Conservation (phyloP, 2,329 filamentous ascomycete species). For the Alternaria incomplexa region DNA sequence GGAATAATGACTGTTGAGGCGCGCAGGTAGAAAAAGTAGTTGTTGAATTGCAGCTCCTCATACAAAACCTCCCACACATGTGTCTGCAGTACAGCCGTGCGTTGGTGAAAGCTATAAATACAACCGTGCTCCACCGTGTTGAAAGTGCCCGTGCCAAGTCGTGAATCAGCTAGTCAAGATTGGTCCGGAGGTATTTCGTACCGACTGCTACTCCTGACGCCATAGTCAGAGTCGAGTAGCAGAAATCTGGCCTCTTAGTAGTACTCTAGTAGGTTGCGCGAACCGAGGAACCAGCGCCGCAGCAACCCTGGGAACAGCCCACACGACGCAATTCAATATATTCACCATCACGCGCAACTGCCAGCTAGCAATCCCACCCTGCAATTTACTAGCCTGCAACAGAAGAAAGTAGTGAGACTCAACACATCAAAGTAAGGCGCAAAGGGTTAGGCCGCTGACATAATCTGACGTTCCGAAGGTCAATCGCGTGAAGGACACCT, state of each 20-base stretch:
- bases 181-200: background rate
- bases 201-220: conserved; percentile 1
- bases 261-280: background rate
- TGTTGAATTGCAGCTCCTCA: background rate
- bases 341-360: conserved; percentile 2
- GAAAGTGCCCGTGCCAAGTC: background rate
- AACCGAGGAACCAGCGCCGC: background rate
- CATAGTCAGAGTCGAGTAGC: background rate
- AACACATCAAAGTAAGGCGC: conserved; percentile 7
- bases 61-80: background rate
- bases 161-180: background rate
- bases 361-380: background rate
- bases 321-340: background rate
- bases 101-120: background rate
- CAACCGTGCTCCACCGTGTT: background rate
- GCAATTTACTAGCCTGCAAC: conserved; percentile 13
- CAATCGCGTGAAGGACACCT: conserved; percentile 17
- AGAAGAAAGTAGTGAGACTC: conserved; percentile 10
- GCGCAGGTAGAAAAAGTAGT: conserved; percentile 1
- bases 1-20: conserved; percentile 2
- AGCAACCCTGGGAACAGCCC: background rate
- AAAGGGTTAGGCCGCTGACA: conserved; percentile 24
- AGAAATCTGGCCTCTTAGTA: conserved; percentile 10
- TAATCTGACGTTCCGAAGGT: conserved; percentile 18
- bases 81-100: background rate